phyloP scores from a whole-genome alignment of 495 filamentous ascomycete species.

The Podospora tetraspora region DNA sequence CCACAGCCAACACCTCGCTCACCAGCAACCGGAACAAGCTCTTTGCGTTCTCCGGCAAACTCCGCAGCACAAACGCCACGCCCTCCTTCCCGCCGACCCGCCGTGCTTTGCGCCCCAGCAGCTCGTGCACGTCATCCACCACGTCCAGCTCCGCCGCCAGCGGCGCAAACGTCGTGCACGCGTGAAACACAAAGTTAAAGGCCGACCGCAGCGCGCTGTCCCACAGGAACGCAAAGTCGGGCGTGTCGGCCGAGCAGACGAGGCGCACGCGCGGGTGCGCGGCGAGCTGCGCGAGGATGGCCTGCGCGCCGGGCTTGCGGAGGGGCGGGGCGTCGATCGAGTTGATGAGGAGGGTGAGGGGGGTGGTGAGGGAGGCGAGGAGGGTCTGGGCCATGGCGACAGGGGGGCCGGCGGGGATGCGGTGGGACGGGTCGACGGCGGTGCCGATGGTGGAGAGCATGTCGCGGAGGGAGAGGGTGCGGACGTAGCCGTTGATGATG shows the following conservation, averaged over 20 bases:
- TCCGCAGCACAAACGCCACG: slow-evolving; percentile 82
- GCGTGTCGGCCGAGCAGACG: slow-evolving; percentile 77
- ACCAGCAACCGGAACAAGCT: slow-evolving; percentile 79
- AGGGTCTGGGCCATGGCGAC: slow-evolving; percentile 54
- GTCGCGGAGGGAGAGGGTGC: slow-evolving; percentile 68
- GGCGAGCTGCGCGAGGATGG: slow-evolving; percentile 69
- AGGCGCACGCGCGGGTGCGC: slow-evolving; percentile 69
- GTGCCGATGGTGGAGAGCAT: slow-evolving; percentile 68
- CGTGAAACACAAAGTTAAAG: slow-evolving; percentile 85
- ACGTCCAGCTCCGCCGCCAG: slow-evolving; percentile 71
- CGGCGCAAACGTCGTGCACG: slow-evolving; percentile 82
- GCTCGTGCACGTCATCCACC: slow-evolving; percentile 78
- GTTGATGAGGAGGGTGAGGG: slow-evolving; percentile 64
- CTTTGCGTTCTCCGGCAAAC: slow-evolving; percentile 85
- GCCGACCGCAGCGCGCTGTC: slow-evolving; percentile 71
- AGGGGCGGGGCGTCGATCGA: slow-evolving; percentile 77
- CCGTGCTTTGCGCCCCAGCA: slow-evolving; percentile 78
- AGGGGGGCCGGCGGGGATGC: slow-evolving; percentile 35
- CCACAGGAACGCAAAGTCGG: slow-evolving; percentile 84
- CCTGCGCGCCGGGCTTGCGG: slow-evolving; percentile 62
- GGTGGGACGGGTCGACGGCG: slow-evolving; percentile 53
- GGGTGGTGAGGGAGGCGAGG: slow-evolving; percentile 49
- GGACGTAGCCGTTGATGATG: slow-evolving; percentile 82
- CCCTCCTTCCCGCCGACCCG: slow-evolving; percentile 85
- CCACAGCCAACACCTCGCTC: slow-evolving; percentile 70